A percentile compares a stretch with the other conserved stretches of the same genome.
Conservation (phyloP, 148 eudicot species). For the Heliamphora exappendiculata region DNA sequence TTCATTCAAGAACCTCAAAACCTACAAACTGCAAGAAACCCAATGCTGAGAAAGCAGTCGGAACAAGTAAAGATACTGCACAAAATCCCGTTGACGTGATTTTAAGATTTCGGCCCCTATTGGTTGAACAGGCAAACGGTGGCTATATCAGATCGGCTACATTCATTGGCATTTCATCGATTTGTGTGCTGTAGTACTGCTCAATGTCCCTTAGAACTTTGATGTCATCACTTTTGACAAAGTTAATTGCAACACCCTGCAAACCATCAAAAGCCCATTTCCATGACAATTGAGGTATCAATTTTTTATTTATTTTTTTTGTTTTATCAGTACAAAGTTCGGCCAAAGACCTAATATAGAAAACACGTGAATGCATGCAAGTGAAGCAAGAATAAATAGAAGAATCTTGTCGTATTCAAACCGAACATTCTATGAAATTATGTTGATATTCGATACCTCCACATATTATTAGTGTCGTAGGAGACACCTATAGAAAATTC, state of each 20-base stretch:
- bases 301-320: too few relatives aligned
- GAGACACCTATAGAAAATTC: too few relatives aligned
- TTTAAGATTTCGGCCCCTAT: not conserved
- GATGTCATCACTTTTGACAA: conserved; percentile 77
- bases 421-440: too few relatives aligned
- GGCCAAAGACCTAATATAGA: not conserved
- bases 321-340: not conserved
- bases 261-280: conserved; percentile 13
- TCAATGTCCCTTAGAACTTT: conserved; percentile 79
- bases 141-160: conserved; percentile 69
- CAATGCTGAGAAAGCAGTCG: not conserved
- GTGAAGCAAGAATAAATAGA: not conserved
- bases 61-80: not conserved
- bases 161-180: conserved; percentile 94
- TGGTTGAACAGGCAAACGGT: not conserved
- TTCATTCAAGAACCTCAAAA: not conserved
- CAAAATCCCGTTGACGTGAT: not conserved
- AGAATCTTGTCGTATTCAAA: too few relatives aligned
- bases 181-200: conserved; percentile 91
- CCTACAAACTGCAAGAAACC: not conserved
- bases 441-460: too few relatives aligned
- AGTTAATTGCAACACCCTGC: conserved; percentile 97
- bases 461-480: too few relatives aligned
- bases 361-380: not conserved
- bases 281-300: not conserved